Conservation (phyloP, 345 rosid genomes). For the Gossypium turneri region DNA sequence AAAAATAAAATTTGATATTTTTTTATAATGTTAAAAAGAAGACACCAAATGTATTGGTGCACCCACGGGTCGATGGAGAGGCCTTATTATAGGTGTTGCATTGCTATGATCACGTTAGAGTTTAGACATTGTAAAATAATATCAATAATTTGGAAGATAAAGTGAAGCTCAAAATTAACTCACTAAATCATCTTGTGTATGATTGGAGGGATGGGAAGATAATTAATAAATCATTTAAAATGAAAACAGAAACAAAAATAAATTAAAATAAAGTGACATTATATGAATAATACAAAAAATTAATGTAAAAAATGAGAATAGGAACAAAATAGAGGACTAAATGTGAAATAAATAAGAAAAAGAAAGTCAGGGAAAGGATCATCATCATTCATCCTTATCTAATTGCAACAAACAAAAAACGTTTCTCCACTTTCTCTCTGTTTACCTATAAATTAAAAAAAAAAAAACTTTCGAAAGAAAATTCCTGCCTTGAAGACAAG, state of each 20-base stretch:
- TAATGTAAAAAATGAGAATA: neutral
- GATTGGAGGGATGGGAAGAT: no score
- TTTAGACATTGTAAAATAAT: no score
- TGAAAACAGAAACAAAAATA: neutral
- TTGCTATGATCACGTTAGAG: no score
- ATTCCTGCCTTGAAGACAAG: constrained; percentile 13
- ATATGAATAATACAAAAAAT: neutral
- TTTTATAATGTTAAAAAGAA: no score
- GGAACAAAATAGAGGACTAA: neutral
- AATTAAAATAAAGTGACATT: neutral
- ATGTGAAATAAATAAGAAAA: neutral
- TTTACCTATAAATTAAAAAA: neutral
- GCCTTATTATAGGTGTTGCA: neutral
- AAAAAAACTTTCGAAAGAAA: neutral
- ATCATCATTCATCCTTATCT: neutral
- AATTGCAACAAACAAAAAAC: neutral
- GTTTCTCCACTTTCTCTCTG: neutral
- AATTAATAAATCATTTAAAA: neutral
- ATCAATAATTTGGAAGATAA: no score
- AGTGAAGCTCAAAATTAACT: no score
- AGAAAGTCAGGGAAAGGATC: neutral
- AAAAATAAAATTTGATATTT: no score
- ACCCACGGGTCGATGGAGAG: no score
- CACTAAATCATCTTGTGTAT: no score
- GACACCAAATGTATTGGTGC: no score